Percentiles rank a stretch among this genome's conserved stretches.
Conservation (phyloP, 768 basidiomycete genomes). For the Boletus patriciae region DNA sequence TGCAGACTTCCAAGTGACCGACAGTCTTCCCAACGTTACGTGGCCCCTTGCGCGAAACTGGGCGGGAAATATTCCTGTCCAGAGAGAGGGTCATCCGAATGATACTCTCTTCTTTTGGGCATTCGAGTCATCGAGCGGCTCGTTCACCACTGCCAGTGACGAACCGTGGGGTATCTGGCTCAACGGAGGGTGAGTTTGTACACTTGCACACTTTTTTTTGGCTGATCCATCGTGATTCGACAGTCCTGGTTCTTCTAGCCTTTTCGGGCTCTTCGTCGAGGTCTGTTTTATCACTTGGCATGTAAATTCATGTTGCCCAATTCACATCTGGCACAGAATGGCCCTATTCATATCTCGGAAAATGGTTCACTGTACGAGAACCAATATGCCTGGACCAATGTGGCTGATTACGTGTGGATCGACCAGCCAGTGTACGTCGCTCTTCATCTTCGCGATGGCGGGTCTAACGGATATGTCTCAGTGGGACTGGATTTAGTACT, state of each 20-base stretch:
- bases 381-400: slow-evolving; percentile 53
- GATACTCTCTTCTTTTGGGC: slow-evolving; percentile 68
- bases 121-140: slow-evolving; percentile 56
- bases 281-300: slow-evolving; percentile 33
- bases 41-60: slow-evolving; percentile 52
- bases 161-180: slow-evolving; percentile 76
- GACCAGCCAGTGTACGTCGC: slow-evolving; percentile 64
- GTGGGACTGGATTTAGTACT: slow-evolving; percentile 65
- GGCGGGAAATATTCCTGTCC: slow-evolving; percentile 65
- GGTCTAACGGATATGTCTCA: slow-evolving; percentile 21
- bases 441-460: background rate
- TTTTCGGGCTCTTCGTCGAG: slow-evolving; percentile 64
- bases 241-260: slow-evolving; percentile 70
- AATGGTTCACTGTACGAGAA: slow-evolving; percentile 54
- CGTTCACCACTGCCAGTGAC: slow-evolving; percentile 45
- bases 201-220: no score
- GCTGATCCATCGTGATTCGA: background rate
- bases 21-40: slow-evolving; percentile 59
- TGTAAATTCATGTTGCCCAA: background rate
- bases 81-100: slow-evolving; percentile 59
- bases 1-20: slow-evolving; percentile 60
- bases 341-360: slow-evolving; percentile 58
- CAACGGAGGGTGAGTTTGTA: slow-evolving; percentile 58
- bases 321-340: slow-evolving; percentile 48
- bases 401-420: slow-evolving; percentile 71